Base-by-base conservation (phyloP, 441 rosid species). In the Populus hybrid region DNA sequence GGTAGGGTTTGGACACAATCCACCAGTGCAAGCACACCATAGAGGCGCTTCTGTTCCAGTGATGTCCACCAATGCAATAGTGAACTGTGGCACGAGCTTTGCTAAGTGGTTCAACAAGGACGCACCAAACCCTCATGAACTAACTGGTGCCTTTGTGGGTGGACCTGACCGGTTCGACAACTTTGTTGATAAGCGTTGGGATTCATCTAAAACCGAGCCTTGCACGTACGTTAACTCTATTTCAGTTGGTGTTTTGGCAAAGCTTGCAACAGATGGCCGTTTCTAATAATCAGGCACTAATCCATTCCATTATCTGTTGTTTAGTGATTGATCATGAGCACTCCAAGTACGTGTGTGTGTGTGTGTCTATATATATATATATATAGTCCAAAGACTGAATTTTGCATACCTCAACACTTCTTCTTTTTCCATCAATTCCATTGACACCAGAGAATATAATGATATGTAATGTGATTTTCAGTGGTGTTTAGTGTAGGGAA, bases 111-210 rank as follows among this genome's bases (percentile, higher is more conserved):
- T 77, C 84, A 79, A 79, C 28, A 85, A 78, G 76, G 59, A 87
- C n/a, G 53, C 2, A n/a, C 93, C 98, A 4, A 92, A 95, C 81
- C 84, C 92, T 8, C 90, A 95, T 75, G 97, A 89, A 85, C 85
- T 94, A 23, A 92, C 98, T 0, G 99, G 98, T 20, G 99, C 98
- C 32, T 85, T 94, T 63, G 79, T 95, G 0, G 99, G 99, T 10
- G 98, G 99, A 72, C 98, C 97, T 3, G 97, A 95, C 86, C 84
- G 83, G 35, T 69, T 78, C 26, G 99, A 94, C 73, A 35, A 86
- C 16, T 95, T 92, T 76, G 79, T 75, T 0, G 99, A 95, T 81
- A 63, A 85, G 36, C 90, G 97, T 10, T 85, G 89, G 87, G 81
- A 85, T 16, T 91, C 95, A 0, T 78, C 84, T 8, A 83, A 79